Evolutionary conservation across 1,284 basidiomycete species (phyloP).

Genomic region (Rhodotorula sp.): DNA sequence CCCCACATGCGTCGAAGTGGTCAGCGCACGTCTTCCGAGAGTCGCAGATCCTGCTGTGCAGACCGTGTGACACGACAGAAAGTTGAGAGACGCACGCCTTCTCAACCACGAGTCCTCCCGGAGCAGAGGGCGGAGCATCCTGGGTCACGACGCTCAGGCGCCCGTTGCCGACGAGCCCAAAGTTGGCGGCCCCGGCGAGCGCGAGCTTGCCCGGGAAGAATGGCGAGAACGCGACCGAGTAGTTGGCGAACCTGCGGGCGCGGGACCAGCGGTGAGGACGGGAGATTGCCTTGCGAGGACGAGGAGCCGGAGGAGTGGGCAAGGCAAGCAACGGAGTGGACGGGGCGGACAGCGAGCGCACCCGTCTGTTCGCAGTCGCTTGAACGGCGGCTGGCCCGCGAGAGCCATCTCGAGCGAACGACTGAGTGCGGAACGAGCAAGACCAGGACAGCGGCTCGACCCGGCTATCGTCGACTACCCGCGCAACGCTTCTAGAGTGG

Average conservation of each 20-base stretch:
- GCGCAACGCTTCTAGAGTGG: too few relatives aligned
- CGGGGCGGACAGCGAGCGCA: not conserved
- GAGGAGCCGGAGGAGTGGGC: not conserved
- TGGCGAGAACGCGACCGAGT: constrained; percentile 84
- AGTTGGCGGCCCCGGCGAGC: constrained; percentile 88
- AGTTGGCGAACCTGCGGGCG: constrained; percentile 71
- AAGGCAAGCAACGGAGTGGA: not conserved
- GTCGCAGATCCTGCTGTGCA: too few relatives aligned
- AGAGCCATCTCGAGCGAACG: not conserved
- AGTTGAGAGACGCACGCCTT: constrained; percentile 26
- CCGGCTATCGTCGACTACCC: too few relatives aligned
- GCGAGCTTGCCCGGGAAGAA: constrained; percentile 81
- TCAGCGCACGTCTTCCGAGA: not conserved
- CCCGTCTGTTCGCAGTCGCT: constrained; percentile 24
- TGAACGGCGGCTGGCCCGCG: not conserved
- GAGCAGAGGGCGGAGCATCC: not conserved
- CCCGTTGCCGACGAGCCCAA: constrained; percentile 92
- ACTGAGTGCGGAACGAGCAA: not conserved
- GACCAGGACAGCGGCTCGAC: too few relatives aligned
- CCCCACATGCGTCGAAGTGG: not conserved
- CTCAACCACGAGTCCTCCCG: constrained; percentile 16
- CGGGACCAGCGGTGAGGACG: not conserved
- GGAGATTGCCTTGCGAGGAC: not conserved
- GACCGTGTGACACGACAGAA: not conserved
- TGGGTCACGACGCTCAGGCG: constrained; percentile 63